phyloP scores from a whole-genome alignment of 805 yeast genomes.

The Barnettozyma botsteinii region DNA sequence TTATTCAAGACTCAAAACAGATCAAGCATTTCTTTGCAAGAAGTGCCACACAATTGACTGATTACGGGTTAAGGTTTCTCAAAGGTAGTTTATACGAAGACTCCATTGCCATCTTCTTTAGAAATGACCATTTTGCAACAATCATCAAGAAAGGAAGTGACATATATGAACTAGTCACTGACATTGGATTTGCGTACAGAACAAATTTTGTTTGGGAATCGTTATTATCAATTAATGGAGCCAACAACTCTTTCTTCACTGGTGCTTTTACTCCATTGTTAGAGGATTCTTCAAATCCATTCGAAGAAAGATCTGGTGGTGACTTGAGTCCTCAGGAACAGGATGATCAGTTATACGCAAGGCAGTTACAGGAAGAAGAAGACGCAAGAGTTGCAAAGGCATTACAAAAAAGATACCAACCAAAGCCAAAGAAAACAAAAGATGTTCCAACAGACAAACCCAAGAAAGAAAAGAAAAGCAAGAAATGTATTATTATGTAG shows the following conservation, averaged over 20 bases:
- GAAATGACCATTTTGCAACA: constrained; percentile 87
- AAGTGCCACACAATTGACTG: constrained; percentile 73
- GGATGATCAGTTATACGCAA: constrained; percentile 39
- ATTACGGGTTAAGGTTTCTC: constrained; percentile 51
- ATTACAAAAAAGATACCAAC: constrained; percentile 33
- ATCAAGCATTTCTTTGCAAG: constrained; percentile 47
- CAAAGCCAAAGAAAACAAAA: constrained; percentile 3
- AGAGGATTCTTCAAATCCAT: constrained; percentile 21
- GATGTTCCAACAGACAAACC: constrained; percentile 1
- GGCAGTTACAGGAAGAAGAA: constrained; percentile 48
- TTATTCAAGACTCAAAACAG: constrained; percentile 30
- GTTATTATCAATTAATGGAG: constrained; percentile 59
- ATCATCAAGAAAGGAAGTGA: constrained; percentile 43
- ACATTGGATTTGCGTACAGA: constrained; percentile 50
- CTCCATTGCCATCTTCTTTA: constrained; percentile 65
- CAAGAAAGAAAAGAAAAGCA: constrained; percentile 13
- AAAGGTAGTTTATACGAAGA: constrained; percentile 41
- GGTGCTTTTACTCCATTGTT: constrained; percentile 52
- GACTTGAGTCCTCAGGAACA: constrained; percentile 22
- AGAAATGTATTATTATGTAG: constrained; percentile 24
- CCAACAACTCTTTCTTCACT: constrained; percentile 60
- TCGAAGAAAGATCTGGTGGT: constrained; percentile 14
- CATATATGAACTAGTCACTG: constrained; percentile 67
- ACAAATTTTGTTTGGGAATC: constrained; percentile 76
- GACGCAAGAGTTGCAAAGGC: constrained; percentile 44